These are phyloP conservation scores for Acanthamoeba comandoni DNA, from an alignment of 208 protist species.

Conservation along the genomic window DNA sequence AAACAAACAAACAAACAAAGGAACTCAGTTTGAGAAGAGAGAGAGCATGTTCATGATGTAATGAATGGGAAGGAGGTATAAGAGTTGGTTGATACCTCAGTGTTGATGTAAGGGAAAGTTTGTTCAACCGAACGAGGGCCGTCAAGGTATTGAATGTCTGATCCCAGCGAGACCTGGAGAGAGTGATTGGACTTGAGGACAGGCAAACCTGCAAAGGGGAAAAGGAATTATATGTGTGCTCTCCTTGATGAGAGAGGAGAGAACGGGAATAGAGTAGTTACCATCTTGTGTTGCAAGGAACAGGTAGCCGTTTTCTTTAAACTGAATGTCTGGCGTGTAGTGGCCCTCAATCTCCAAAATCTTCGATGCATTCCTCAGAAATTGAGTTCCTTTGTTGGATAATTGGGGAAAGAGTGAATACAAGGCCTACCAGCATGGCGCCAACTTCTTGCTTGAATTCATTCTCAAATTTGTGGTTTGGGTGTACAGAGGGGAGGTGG, in stretches of 20 bases:
- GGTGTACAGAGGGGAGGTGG: not conserved
- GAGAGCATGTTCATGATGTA: too few relatives aligned
- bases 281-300: conserved; percentile 11
- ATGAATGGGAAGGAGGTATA: too few relatives aligned
- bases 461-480: too few relatives aligned
- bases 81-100: too few relatives aligned
- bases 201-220: not conserved
- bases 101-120: conserved; percentile 56
- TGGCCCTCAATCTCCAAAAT: not conserved
- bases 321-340: conserved; percentile 1
- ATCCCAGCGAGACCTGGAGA: conserved; percentile 21
- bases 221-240: too few relatives aligned
- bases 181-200: conserved; percentile 54
- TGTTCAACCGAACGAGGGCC: not conserved
- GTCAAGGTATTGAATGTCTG: conserved; percentile 2
- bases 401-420: conserved; percentile 20
- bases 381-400: not conserved
- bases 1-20: too few relatives aligned
- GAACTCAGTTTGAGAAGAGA: too few relatives aligned
- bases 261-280: too few relatives aligned
- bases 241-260: too few relatives aligned
- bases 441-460: too few relatives aligned
- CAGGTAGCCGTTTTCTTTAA: conserved; percentile 52
- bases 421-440: not conserved
- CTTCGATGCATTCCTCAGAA: not conserved